Conservation (phyloP, 2,329 filamentous ascomycete genomes). For the Clarireedia sp. region DNA sequence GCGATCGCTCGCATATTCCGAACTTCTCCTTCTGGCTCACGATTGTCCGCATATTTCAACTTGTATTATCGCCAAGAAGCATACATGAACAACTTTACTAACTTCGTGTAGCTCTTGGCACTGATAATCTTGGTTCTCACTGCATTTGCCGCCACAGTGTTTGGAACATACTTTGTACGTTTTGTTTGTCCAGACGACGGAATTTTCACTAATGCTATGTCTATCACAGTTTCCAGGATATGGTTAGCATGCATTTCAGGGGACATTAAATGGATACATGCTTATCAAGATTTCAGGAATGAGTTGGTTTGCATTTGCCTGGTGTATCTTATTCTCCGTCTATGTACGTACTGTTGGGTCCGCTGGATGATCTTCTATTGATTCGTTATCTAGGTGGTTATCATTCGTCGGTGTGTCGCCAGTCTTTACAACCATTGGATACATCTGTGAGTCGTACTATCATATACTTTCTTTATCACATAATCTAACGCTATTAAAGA, state of each 20-base stretch:
- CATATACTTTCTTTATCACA: neutral
- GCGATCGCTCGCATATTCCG: neutral
- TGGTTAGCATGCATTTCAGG: neutral
- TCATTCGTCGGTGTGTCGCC: neutral
- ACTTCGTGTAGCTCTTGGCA: neutral
- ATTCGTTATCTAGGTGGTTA: neutral
- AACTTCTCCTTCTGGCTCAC: neutral
- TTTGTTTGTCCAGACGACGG: neutral
- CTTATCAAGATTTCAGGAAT: neutral
- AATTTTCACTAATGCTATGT: neutral
- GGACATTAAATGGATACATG: neutral
- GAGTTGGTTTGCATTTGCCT: neutral
- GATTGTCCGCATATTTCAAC: neutral
- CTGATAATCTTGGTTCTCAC: neutral
- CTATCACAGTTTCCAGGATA: neutral
- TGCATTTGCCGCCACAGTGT: neutral
- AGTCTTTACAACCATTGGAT: neutral
- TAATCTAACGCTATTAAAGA: neutral
- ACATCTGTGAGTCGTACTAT: neutral
- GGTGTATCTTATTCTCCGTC: neutral
- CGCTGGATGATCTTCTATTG: neutral
- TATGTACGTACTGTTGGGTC: neutral
- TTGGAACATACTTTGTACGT: neutral
- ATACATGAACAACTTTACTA: neutral
- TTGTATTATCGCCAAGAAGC: neutral